A percentile compares a stretch with the other conserved stretches of the same genome.
Evolutionary conservation across 164 flowering plant genomes (phyloP).

Genomic region (Kingdonia uniflora): DNA sequence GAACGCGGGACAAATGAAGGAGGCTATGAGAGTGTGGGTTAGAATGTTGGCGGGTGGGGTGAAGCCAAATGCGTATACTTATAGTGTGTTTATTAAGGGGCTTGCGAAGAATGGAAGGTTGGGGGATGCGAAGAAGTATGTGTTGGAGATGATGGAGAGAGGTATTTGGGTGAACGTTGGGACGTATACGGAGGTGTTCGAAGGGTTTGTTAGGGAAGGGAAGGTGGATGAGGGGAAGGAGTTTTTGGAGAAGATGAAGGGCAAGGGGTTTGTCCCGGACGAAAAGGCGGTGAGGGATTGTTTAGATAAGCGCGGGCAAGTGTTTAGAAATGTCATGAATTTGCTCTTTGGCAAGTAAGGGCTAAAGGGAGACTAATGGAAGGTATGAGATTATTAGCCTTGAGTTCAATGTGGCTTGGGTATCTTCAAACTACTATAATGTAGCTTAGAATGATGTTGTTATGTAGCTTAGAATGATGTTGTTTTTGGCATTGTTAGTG

Average conservation of each 20-base stretch:
- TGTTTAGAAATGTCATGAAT: slow-evolving; percentile 33
- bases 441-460: too few relatives aligned
- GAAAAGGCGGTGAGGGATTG: slow-evolving; percentile 52
- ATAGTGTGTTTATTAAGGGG: slow-evolving; percentile 53
- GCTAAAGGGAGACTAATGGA: too few relatives aligned
- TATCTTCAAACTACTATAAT: too few relatives aligned
- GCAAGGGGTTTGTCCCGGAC: slow-evolving; percentile 47
- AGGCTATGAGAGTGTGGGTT: slow-evolving; percentile 50
- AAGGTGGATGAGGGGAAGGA: slow-evolving; percentile 45
- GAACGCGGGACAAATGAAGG: slow-evolving; percentile 57
- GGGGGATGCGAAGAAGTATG: slow-evolving; percentile 47
- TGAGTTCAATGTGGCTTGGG: too few relatives aligned
- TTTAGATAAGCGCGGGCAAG: slow-evolving; percentile 43
- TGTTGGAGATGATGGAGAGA: slow-evolving; percentile 64
- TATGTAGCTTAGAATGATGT: too few relatives aligned
- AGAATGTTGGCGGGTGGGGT: slow-evolving; percentile 74
- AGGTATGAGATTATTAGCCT: too few relatives aligned
- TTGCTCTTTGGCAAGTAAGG: slow-evolving; percentile 29
- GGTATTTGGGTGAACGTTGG: slow-evolving; percentile 56
- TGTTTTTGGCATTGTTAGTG: too few relatives aligned
- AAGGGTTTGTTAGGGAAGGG: slow-evolving; percentile 42
- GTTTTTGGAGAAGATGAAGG: slow-evolving; percentile 49
- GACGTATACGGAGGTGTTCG: slow-evolving; percentile 43
- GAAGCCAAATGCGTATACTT: slow-evolving; percentile 74
- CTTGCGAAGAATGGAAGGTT: slow-evolving; percentile 36